A percentile compares a stretch with the other conserved stretches of the same genome.
phyloP scores from a whole-genome alignment of 2,329 filamentous ascomycete genomes.

The Scortechinia acanthostroma region DNA sequence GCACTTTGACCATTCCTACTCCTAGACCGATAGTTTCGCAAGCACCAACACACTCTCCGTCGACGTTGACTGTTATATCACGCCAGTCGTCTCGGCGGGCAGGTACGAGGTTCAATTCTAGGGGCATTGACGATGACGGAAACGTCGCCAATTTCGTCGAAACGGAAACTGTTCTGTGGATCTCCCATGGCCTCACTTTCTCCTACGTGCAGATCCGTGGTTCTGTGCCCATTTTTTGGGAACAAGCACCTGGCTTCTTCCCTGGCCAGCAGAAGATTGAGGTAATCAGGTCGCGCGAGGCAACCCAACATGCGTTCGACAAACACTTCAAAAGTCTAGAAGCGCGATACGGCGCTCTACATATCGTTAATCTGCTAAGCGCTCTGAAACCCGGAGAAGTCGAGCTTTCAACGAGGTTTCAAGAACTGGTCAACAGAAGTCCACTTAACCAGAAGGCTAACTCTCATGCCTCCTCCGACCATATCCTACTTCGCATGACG shows the following conservation, averaged over 20 bases:
- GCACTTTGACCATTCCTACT: conserved; percentile 78
- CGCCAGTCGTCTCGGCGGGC: conserved; percentile 83
- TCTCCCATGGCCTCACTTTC: conserved; percentile 70
- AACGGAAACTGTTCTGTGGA: conserved; percentile 88
- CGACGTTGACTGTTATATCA: conserved; percentile 82
- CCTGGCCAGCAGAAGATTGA: conserved; percentile 92
- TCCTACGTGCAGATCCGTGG: conserved; percentile 90
- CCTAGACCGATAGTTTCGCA: conserved; percentile 64
- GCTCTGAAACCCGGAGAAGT: conserved; percentile 79
- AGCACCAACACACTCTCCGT: conserved; percentile 65
- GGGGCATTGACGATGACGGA: conserved; percentile 94
- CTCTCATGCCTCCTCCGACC: conserved; percentile 45
- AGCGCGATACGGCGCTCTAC: conserved; percentile 78
- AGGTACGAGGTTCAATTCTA: conserved; percentile 91
- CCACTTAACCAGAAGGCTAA: conserved; percentile 48
- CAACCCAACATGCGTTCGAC: conserved; percentile 88
- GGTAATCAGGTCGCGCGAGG: conserved; percentile 79
- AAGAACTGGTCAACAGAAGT: conserved; percentile 68
- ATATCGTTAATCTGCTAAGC: conserved; percentile 90
- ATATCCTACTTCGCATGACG: conserved; percentile 71
- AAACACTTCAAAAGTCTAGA: conserved; percentile 89
- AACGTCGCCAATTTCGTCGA: conserved; percentile 99
- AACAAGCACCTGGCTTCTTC: conserved; percentile 79
- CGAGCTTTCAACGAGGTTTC: conserved; percentile 75
- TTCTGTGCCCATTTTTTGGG: conserved; percentile 95